Base-by-base conservation (phyloP, 192 early-diverging fungal species). In the Coemansia sp. region DNA sequence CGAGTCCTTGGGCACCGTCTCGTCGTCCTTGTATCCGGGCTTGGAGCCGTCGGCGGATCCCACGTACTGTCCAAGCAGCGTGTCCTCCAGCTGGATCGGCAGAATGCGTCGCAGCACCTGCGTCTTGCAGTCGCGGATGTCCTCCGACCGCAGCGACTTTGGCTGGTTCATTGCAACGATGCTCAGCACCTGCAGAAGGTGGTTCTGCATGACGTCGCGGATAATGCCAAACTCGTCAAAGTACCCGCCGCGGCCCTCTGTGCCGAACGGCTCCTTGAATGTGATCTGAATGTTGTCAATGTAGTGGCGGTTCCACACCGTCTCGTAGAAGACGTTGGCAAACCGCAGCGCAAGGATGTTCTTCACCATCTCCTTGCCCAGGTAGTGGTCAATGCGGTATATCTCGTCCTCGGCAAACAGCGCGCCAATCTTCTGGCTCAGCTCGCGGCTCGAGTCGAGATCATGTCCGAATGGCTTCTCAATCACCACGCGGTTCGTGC, bases 281-380 rank as follows among this genome's bases (percentile, higher is more conserved):
- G 95, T 97, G 77, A 99, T 97, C 83, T 99, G 97, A 6, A 99
- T 87, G 60, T 97, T 97, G 74, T 91, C 79, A 55, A 99, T 95
- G 80, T 89, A 87, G 45, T 87, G 81, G 46, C 90, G 87, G 81
- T 95, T 90, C 97, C 97, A 99, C 61, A 95, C 86, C 8, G 92
- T 87, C 32, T 94, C 92, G 75, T 97, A 95, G 59, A 98, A 93
- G 5, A 94, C 87, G 79, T 98, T 98, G 58, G 93, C 94, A 74
- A 98, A 97, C 41, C 96, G 88, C 63, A 98, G 69, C 8, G 92
- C 90, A 87, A 96, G 92, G 59, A 98, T 81, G 75, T 97, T 97
- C 84, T 98, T 98, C 69, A 98, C 95, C 97, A 98, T 98, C 74
- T 98, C 97, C 79, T 98, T 98, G 66, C 97, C 97, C 41, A 98